Base-by-base conservation (phyloP, 2,329 filamentous ascomycete species). In the Penicillium sp. region DNA sequence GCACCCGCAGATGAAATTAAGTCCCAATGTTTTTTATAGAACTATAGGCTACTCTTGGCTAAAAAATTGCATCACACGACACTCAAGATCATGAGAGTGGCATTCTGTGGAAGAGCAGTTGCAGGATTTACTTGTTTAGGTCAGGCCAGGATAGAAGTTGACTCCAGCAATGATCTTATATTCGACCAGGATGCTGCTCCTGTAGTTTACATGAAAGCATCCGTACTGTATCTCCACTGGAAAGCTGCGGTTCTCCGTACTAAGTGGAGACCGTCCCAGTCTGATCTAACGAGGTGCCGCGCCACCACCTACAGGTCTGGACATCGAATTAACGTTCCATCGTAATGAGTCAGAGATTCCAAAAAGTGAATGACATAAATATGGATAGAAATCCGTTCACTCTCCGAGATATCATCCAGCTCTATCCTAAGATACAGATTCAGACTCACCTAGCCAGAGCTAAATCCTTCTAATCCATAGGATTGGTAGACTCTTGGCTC, bases 381-480 rank as follows among this genome's bases (percentile, higher is more conserved):
- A 48, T 60, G 63, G 37, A 78, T 68, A 16, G 76, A 62, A 45
- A 75, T 72, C 3, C 75, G 65, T 60, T 78, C 75, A 2, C 60
- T 57, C 22, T 64, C 55, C 2, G 63, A 22, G 19, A 22, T 56
- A 11, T 63, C 63, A 26, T 67, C 65, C 1, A 53, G 33, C 38
- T 64, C 62, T 16, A 62, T 59, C 57, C 62, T 64, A 16, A 93
- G 87, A 92, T 93, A 97, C 38, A 94, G 80, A 69, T 96, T 97
- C 57, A 91, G 78, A 0, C 93, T 93, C 60, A 89, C 90, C 65
- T 85, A 77, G 0, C 86, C 93, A 54, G 92, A 89, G 60, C 87
- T 87, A 6, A 92, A 93, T 0, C 92, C 93, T n/a, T 85, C 87
- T 58, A 96, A 82, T 2, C 60, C 60, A 49, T 65, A 65, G 4